phyloP scores from a whole-genome alignment of 1,284 basidiomycete species.

The Cryptococcus deneoformans region DNA sequence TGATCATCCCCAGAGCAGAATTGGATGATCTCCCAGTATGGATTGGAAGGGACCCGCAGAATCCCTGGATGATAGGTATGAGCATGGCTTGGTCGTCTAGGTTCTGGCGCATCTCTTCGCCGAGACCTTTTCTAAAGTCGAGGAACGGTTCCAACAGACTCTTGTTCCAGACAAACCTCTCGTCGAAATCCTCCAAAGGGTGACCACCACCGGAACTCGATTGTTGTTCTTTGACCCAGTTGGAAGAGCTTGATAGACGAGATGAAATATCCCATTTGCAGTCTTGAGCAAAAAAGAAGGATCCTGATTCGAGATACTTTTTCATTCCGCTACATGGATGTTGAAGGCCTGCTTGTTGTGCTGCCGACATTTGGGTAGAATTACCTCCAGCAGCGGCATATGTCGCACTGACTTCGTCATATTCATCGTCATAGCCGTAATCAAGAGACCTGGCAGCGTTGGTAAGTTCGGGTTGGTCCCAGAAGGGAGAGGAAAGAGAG shows the following conservation, averaged over 20 bases:
- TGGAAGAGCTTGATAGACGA: conserved; percentile 56
- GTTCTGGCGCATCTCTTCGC: conserved; percentile 48
- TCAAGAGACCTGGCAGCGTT: conserved; percentile 6
- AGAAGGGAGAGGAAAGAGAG: conserved; percentile 50
- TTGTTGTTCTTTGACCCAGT: conserved; percentile 49
- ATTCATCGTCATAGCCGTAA: conserved; percentile 21
- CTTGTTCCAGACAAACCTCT: conserved; percentile 60
- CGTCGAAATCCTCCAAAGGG: conserved; percentile 67
- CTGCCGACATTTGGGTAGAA: conserved; percentile 25
- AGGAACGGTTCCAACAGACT: conserved; percentile 44
- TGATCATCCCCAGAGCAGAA: conserved; percentile 72
- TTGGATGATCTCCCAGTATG: conserved; percentile 52
- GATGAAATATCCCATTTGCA: conserved; percentile 87
- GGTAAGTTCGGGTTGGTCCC: conserved; percentile 45
- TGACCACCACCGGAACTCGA: conserved; percentile 23
- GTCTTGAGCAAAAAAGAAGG: conserved; percentile 87
- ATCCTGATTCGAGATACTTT: conserved; percentile 86
- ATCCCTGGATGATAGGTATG: conserved; percentile 91
- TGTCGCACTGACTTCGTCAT: conserved; percentile 11
- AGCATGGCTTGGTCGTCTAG: conserved; percentile 49
- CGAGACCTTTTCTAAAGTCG: conserved; percentile 35
- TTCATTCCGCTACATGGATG: conserved; percentile 87
- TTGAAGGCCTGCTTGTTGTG: conserved; percentile 58
- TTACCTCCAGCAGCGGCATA: neutral
- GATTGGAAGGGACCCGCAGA: conserved; percentile 58